A percentile compares a stretch with the other conserved stretches of the same genome.
phyloP scores from a whole-genome alignment of 371 early-diverging fungal species.

The Mucor piriformis region DNA sequence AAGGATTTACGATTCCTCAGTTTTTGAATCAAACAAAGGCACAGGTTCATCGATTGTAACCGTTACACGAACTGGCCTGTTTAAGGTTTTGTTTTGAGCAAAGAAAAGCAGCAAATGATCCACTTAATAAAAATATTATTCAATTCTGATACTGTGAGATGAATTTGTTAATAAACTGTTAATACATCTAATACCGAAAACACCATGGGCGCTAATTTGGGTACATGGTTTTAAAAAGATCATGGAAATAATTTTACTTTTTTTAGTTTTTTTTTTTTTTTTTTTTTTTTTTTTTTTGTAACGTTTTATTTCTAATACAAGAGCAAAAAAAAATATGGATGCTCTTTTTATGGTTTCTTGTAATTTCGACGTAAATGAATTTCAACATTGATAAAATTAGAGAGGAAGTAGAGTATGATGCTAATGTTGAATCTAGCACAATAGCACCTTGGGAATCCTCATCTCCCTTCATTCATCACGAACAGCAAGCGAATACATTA shows the following conservation, averaged over 20 bases:
- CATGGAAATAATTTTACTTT: no score
- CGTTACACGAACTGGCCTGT: neutral
- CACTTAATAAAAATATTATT: no score
- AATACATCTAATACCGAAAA: no score
- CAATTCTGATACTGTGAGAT: no score
- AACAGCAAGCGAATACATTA: neutral
- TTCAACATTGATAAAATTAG: neutral
- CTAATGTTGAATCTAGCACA: neutral
- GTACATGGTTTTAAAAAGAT: no score
- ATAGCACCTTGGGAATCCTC: neutral
- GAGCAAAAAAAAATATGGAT: neutral
- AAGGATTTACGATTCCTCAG: no score
- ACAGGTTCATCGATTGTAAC: neutral
- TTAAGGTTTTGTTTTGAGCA: neutral
- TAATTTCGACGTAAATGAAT: neutral
- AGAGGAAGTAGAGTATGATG: neutral
- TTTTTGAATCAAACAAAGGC: neutral
- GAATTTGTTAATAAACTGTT: no score
- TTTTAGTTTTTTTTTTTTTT: neutral
- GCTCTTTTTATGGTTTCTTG: neutral
- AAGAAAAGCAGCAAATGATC: neutral
- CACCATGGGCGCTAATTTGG: no score
- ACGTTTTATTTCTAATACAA: neutral
- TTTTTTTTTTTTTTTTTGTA: conserved; percentile 1
- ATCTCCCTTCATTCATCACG: neutral